phyloP scores from a whole-genome alignment of 345 rosid genomes.

The Acer saccharum region DNA sequence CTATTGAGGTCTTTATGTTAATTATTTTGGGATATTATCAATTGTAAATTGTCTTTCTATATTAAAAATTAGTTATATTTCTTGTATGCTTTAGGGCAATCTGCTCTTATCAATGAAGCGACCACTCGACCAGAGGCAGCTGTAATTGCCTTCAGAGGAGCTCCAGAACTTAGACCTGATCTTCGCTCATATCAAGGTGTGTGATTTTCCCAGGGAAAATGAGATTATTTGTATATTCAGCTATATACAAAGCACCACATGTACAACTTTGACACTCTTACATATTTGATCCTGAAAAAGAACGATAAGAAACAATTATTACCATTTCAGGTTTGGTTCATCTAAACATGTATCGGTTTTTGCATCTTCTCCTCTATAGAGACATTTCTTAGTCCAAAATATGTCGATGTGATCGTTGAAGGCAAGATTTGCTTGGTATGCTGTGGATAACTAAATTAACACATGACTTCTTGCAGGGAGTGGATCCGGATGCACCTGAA shows the following conservation, averaged over 20 bases:
- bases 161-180: conserved; percentile 96
- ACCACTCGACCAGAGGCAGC: conserved; percentile 94
- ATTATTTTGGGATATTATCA: background rate
- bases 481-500: conserved; percentile 98
- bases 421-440: background rate
- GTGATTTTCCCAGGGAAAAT: conserved; percentile 17
- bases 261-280: background rate
- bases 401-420: background rate
- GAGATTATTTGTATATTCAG: conserved; percentile 13
- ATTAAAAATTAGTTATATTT: background rate
- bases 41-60: background rate
- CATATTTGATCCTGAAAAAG: background rate
- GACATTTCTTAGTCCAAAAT: background rate
- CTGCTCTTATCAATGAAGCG: conserved; percentile 74
- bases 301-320: conserved; percentile 15
- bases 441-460: conserved; percentile 3
- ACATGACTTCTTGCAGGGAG: conserved; percentile 58
- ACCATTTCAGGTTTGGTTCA: conserved; percentile 80
- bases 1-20: conserved; percentile 11
- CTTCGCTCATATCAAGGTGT: conserved; percentile 97
- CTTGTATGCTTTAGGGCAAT: conserved; percentile 61
- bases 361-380: background rate
- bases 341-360: too few relatives aligned
- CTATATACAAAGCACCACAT: conserved; percentile 11
- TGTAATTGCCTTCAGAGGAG: conserved; percentile 83